Percentiles rank a stretch among this genome's conserved stretches.
These are phyloP conservation scores for Alternaria alternata DNA, from an alignment of 2,329 filamentous ascomycete species.

Conservation along the genomic window DNA sequence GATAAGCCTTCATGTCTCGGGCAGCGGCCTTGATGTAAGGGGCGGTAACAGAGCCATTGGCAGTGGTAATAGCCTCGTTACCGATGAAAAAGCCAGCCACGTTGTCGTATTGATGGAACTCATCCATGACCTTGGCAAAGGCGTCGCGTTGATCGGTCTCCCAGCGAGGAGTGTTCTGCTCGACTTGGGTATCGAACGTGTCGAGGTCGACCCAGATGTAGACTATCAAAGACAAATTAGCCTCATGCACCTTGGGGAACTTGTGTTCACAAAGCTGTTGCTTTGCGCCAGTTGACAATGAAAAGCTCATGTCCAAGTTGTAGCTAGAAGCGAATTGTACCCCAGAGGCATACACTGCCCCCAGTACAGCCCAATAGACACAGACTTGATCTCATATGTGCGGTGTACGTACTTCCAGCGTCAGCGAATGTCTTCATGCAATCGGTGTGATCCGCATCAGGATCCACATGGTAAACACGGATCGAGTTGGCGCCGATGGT, in stretches of 20 bases:
- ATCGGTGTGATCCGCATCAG: conserved; percentile 72
- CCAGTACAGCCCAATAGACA: neutral
- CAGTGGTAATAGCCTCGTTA: conserved; percentile 79
- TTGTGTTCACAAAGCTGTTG: neutral
- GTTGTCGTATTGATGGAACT: conserved; percentile 80
- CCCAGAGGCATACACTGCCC: neutral
- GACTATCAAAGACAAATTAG: conserved; percentile 63
- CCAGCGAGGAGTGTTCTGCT: conserved; percentile 72
- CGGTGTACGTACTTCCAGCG: conserved; percentile 51
- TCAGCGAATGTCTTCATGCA: conserved; percentile 85
- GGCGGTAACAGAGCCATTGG: conserved; percentile 68
- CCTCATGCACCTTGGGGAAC: neutral
- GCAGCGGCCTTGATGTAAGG: conserved; percentile 85
- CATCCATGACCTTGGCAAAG: conserved; percentile 77
- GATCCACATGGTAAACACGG: conserved; percentile 87
- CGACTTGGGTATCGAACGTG: conserved; percentile 70
- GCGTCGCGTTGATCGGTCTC: conserved; percentile 73
- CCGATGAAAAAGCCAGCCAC: conserved; percentile 80
- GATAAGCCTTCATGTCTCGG: conserved; percentile 83
- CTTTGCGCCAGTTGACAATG: neutral
- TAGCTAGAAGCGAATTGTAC: neutral
- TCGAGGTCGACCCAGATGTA: conserved; percentile 87
- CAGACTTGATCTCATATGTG: neutral
- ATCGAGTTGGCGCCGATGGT: conserved; percentile 83
- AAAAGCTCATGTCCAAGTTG: neutral